Base-by-base conservation (phyloP, 768 basidiomycete species). In the Lactarius deliciosus region DNA sequence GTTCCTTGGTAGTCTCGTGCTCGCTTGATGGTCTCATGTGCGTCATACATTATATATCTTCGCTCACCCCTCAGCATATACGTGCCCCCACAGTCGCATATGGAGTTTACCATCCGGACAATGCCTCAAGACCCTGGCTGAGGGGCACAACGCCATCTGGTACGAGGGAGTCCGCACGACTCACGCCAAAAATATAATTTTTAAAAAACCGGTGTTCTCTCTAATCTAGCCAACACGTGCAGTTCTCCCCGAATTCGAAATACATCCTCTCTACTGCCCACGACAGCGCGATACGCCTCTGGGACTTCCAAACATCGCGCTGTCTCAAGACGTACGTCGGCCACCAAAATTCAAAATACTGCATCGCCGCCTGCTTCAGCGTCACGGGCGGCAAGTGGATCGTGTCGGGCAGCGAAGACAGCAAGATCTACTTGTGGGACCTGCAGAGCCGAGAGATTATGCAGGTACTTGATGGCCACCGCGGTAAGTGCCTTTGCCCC, bases 221-320 rank as follows among this genome's bases (percentile, higher is more conserved):
- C 56, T 59, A 22, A 22, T 60, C 22, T 72, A 93, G 93, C 68
- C 93, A 96, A 77, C 90, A 91, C 73, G 94, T 95, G 18, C 86
- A 90, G 72, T 98, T 99, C 79, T 96, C 96, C 0, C 96, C 96
- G 10, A 97, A 97, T 73, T 94, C 93, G 8, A 92, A 92, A 77
- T 96, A 94, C 77, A 90, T 99, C 61, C 83, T 99, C 60, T 94
- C 94, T 1, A 92, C 94, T 0, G 92, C 96, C 0, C 90, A 98
- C 73, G 95, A 98, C 73, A 93, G 89, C 65, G 89, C 91, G 0
- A 93, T 98, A 69, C 88, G 96, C 1, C 80, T 99, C 5, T 98
- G 96, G 95, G 93, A 97, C 73, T 96, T 94, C 75, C 92, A 96
- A 69, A 90, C 89, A 0, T 90, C 92, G 0, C 88, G 91, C 63